Base-by-base conservation (phyloP, 2,329 filamentous ascomycete species). In the Epichloe glyceriae region DNA sequence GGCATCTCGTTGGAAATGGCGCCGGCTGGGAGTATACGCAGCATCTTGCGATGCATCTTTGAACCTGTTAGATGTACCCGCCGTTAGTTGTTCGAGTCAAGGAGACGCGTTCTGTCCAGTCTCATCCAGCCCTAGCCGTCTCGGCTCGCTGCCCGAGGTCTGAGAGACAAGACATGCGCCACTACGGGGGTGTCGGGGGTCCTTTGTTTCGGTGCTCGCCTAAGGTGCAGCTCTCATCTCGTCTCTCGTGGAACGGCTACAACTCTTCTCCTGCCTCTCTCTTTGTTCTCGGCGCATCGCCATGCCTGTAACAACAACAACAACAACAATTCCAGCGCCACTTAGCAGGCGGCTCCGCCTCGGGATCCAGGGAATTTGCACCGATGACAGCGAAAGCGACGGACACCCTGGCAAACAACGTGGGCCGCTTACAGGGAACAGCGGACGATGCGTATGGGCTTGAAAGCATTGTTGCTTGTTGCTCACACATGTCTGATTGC, bases 361-460 rank as follows among this genome's bases (percentile, higher is more conserved):
- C 49, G 30, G 37, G 48, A 50, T 45, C 47, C 52, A 56, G 52
- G 50, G 19, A 50, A 46, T 52, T 54, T 53, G 49, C 52, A 50
- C 41, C 34, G 43, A 52, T 41, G 47, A 35, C 46, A 30, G 46
- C 50, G 47, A 43, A 46, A 30, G 39, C 42, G 22, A 30, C 5
- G 12, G 49, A 43, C n/a, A 37, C 43, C 49, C 50, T 50, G 47
- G 41, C 35, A 35, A 50, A 44, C 39, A 51, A 48, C 44, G 39
- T 49, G 47, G 45, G 40, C 43, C 46, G 37, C 47, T 47, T 43
- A 10, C 38, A 46, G 46, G 52, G 42, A 33, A 26, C 12, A 26
- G 47, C 30, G 37, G 46, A 50, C 20, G 15, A 11, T 35, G 26
- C 26, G 34, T 48, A 39, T 26, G n/a, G 39, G 30, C 17, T 14